Conservation (phyloP, 176 grass and related monocot species). For the Elymus sibiricus region DNA sequence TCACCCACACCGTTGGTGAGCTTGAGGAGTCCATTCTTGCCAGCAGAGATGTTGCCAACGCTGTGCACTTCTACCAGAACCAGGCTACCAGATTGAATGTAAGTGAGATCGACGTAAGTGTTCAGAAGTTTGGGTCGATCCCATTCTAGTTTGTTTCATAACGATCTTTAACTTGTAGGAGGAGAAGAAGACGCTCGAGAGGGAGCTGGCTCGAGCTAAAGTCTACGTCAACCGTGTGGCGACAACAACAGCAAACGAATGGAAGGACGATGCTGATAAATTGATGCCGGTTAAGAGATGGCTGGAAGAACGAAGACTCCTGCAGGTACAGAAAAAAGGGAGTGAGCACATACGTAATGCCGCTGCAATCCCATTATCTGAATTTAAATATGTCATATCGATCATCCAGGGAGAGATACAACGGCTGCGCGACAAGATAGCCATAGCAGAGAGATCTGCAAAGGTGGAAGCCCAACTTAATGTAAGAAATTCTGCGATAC, state of each 20-base stretch:
- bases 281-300: slow-evolving; percentile 83
- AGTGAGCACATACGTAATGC: background rate
- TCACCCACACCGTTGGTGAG: slow-evolving; percentile 65
- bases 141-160: background rate
- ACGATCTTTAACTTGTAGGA: slow-evolving; percentile 41
- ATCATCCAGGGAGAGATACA: slow-evolving; percentile 74
- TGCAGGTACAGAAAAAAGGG: slow-evolving; percentile 50
- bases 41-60: slow-evolving; percentile 49
- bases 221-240: slow-evolving; percentile 77
- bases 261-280: slow-evolving; percentile 75
- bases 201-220: slow-evolving; percentile 73
- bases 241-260: slow-evolving; percentile 59
- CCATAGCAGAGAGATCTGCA: slow-evolving; percentile 70
- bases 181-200: slow-evolving; percentile 86
- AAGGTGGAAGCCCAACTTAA: slow-evolving; percentile 77
- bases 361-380: background rate
- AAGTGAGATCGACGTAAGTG: background rate
- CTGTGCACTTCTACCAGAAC: slow-evolving; percentile 54
- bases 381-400: background rate
- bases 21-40: slow-evolving; percentile 80
- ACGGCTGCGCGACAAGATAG: slow-evolving; percentile 60
- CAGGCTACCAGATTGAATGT: slow-evolving; percentile 66
- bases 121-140: slow-evolving; percentile 10
- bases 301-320: slow-evolving; percentile 78
- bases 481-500: slow-evolving; percentile 32